Conservation (phyloP, 345 rosid species). For the Eucalyptus erythrocorys region DNA sequence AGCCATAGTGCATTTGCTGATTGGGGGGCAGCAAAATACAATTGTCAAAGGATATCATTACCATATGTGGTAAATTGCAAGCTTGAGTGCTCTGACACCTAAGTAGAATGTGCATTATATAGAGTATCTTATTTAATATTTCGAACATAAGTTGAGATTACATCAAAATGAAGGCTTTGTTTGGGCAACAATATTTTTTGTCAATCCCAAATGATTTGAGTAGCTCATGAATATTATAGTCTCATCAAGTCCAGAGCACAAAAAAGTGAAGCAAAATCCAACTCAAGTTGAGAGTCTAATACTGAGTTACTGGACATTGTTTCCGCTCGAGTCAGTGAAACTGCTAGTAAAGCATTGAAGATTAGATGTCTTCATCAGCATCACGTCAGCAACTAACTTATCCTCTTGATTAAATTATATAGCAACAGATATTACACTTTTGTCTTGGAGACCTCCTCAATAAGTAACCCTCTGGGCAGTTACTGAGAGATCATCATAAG, state of each 20-base stretch:
- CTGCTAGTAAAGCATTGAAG: background rate
- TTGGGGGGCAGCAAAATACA: background rate
- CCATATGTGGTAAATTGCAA: background rate
- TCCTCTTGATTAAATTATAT: background rate
- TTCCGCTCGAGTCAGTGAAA: background rate
- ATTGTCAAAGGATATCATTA: background rate
- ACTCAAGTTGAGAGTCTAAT: background rate
- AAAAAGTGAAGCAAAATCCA: background rate
- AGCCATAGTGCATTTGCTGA: background rate
- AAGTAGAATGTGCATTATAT: background rate
- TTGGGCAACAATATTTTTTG: background rate
- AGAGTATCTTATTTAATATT: background rate
- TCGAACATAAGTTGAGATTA: background rate
- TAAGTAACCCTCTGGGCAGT: background rate
- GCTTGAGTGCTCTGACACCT: background rate
- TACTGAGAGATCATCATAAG: background rate
- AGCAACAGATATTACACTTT: background rate
- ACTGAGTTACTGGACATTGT: background rate
- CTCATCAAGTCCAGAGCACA: background rate
- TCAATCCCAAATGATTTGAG: background rate
- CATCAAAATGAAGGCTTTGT: background rate
- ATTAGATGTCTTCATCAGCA: background rate
- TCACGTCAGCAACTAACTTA: background rate
- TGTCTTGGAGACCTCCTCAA: background rate
- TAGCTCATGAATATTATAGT: background rate